Evolutionary conservation across 148 eudicot species (phyloP), one percentile per base, ranked within the genome.

Genomic region (Limonium bicolor): DNA sequence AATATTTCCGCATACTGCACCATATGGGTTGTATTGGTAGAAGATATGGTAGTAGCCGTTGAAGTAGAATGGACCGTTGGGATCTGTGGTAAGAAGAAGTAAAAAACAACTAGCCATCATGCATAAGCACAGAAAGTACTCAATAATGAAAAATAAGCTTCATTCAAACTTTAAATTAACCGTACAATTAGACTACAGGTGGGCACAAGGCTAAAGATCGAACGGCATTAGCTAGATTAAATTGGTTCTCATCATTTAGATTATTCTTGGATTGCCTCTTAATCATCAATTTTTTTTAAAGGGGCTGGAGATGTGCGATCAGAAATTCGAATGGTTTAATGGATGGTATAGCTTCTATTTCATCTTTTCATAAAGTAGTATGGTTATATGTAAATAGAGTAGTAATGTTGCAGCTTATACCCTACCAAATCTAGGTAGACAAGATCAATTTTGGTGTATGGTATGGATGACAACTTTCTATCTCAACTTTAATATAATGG

Each of bases 1-100:
- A 53, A 81, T 81, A 45, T 81, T 70, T 12, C 92, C 92, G 81
- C 92, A 81, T 2, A 59, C 61, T 0, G 92, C 56, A 29, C 85
- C 92, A 33, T 51, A 51, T 15, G 92, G 92, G 51, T 76, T 76
- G 56, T 71, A 72, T 29, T 76, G 78, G 39, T 71, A 76, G 48
- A 76, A 76, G 1, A 81, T 22, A 43, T 81, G 92, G 50, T 81
- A 81, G 27, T 74, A 20, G 24, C 85, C 92, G 18, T 70, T 77
- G 51, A 70, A 81, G 17, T 60, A 60, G 78, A 81, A 62, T 1
- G 92, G 92, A 78, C 86, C 86, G 65, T 74, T 78, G 50, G 86
- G 86, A 78, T 78, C 81, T 78, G 66, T 51, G 49, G 30, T 30
- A 15, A n/a, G n/a, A n/a, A n/a, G 20, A 24, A 37, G 11, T 0